Percentiles rank a stretch among this genome's conserved stretches.
phyloP scores from a whole-genome alignment of 2,329 filamentous ascomycete species.

The Mycosphaerella arachidis region DNA sequence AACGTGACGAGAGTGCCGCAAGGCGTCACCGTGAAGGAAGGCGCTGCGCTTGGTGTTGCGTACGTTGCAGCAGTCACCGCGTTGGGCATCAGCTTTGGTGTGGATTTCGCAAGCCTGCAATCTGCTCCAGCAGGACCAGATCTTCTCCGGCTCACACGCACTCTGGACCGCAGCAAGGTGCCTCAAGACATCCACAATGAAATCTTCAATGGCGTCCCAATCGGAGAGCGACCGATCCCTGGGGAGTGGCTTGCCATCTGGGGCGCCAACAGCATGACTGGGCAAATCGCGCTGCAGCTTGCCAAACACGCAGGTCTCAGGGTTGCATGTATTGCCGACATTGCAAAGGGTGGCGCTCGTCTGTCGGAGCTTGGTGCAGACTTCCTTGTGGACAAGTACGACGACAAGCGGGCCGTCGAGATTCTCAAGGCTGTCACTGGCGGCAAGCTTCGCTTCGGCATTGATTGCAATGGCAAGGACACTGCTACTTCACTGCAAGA shows the following conservation, averaged over 20 bases:
- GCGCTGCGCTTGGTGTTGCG: conserved; percentile 63
- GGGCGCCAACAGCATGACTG: conserved; percentile 71
- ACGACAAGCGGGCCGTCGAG: conserved; percentile 60
- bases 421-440: conserved; percentile 59
- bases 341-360: conserved; percentile 59
- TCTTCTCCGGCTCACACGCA: conserved; percentile 49
- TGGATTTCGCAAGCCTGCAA: conserved; percentile 54
- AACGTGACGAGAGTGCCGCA: conserved; percentile 61
- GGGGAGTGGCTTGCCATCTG: conserved; percentile 72
- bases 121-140: conserved; percentile 52
- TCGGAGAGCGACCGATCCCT: conserved; percentile 50
- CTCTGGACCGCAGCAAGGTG: conserved; percentile 45
- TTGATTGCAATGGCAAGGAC: conserved; percentile 65
- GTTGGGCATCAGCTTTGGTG: conserved; percentile 64
- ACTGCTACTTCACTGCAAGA: conserved; percentile 56
- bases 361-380: conserved; percentile 55
- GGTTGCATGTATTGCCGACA: conserved; percentile 63
- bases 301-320: conserved; percentile 62
- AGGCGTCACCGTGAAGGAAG: conserved; percentile 50
- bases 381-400: conserved; percentile 64
- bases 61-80: conserved; percentile 66
- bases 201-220: conserved; percentile 53
- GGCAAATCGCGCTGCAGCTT: conserved; percentile 62
- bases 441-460: conserved; percentile 58
- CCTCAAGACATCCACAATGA: conserved; percentile 60